Base-by-base conservation (phyloP, 1,139 yeast species). In the Wickerhamiella infanticola region DNA sequence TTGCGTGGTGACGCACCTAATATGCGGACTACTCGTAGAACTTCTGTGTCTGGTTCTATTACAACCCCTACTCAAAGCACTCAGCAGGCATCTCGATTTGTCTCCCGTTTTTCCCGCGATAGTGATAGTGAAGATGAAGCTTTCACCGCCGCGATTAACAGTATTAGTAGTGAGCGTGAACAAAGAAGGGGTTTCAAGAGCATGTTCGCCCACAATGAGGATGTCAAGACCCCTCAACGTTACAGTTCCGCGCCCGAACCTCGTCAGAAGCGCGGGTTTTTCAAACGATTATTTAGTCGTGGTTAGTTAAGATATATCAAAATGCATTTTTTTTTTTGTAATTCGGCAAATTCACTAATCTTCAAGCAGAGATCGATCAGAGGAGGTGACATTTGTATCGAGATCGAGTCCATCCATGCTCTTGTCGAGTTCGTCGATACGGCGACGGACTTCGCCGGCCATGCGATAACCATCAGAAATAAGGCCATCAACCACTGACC, bases 391-490 rank as follows among this genome's bases (percentile, higher is more conserved):
- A 1, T 53, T 51, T 24, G 54, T 49, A 6, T 53, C 64, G 9
- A 54, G 55, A 6, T 51, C 58, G 9, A 54, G 55, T 23, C 57
- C 64, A 35, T 62, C 63, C 36, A 4, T 31, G 48, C 54, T 39
- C 55, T 38, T 50, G 45, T 61, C 63, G 36, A 60, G 58, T 42
- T 77, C 79, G 59, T 86, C 95, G 74, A 84, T 85, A 52, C 95
- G 77, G 54, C 81, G 78, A 53, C 90, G 77, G 1, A 88, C 94
- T 58, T 83, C 88, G 46, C 74, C 77, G 1, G 97, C 96, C 13
- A 88, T 94, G 47, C 88, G 76, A 60, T 84, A 72, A 4, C 96
- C 95, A 62, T 90, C 97, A 0, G 94, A 94, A 52, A 90, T 72
- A 49, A 90, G 71, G 7, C 94, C 93, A 62, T 85, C 95, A 66